These are phyloP conservation scores for Adiantum capillusveneris DNA, from an alignment of 75 land plant species.

Conservation along the genomic window DNA sequence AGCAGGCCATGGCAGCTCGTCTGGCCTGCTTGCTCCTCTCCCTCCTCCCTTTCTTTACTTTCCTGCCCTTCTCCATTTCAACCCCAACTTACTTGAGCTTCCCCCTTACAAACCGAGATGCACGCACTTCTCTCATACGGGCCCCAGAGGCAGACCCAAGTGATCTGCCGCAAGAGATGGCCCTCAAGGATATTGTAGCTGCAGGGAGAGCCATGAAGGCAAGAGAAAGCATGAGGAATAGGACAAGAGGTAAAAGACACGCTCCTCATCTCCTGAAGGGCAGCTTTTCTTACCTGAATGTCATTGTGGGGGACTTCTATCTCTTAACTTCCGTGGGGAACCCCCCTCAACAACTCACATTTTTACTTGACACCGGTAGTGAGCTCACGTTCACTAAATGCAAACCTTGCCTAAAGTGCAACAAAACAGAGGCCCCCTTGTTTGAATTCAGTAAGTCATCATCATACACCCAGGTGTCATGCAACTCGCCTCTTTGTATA, in stretches of 20 bases:
- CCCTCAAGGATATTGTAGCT: not conserved
- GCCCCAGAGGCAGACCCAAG: not conserved
- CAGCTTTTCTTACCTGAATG: not conserved
- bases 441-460: slow-evolving; percentile 32
- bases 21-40: no score
- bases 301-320: slow-evolving; percentile 28
- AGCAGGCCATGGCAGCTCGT: no score
- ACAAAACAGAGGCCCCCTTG: slow-evolving; percentile 25
- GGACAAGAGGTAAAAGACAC: not conserved
- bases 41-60: no score
- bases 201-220: not conserved
- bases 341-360: slow-evolving; percentile 28
- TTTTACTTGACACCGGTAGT: slow-evolving; percentile 58
- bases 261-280: not conserved
- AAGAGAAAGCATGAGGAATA: not conserved
- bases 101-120: not conserved
- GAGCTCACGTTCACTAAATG: slow-evolving; percentile 63
- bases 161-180: not conserved
- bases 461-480: slow-evolving; percentile 33
- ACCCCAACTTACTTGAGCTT: not conserved
- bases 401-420: slow-evolving; percentile 29
- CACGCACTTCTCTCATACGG: not conserved
- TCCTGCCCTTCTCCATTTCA: no score
- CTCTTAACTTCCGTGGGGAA: slow-evolving; percentile 48
- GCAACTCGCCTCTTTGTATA: slow-evolving; percentile 16